Percentiles rank a stretch among this genome's conserved stretches.
Evolutionary conservation across 192 early-diverging fungal species (phyloP).

Genomic region (Linderina pennispora): DNA sequence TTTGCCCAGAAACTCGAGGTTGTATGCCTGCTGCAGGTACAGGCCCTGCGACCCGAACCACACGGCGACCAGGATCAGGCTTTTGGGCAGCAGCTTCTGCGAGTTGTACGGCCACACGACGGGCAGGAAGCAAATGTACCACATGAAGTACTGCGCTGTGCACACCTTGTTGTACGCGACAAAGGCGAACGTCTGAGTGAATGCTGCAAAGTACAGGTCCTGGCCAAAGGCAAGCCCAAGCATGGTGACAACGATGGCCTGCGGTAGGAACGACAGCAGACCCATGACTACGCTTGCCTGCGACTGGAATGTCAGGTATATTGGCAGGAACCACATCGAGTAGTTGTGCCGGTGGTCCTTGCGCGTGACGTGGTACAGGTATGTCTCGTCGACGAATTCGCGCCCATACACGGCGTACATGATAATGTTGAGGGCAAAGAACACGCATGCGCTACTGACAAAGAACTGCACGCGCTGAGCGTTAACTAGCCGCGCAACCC

Average conservation of each 20-base stretch:
- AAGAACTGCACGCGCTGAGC: constrained; percentile 56
- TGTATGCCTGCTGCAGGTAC: constrained; percentile 83
- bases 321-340: constrained; percentile 92
- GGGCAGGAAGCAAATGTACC: constrained; percentile 93
- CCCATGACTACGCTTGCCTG: constrained; percentile 49
- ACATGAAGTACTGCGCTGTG: constrained; percentile 99
- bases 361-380: constrained; percentile 89
- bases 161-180: constrained; percentile 96
- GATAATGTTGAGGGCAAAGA: constrained; percentile 55
- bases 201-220: constrained; percentile 84
- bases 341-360: constrained; percentile 99
- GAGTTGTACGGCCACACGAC: constrained; percentile 67
- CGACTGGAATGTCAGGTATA: constrained; percentile 71
- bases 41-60: constrained; percentile 79
- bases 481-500: constrained; percentile 41
- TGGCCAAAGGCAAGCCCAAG: constrained; percentile 67
- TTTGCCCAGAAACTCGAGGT: constrained; percentile 79
- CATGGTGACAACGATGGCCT: constrained; percentile 57
- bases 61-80: constrained; percentile 48
- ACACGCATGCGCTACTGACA: constrained; percentile 53
- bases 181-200: constrained; percentile 94
- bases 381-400: constrained; percentile 87
- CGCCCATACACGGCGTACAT: constrained; percentile 75
- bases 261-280: constrained; percentile 80
- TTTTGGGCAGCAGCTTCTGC: constrained; percentile 44